phyloP scores from a whole-genome alignment of 208 protist genomes.

The Crithidia mellificae region DNA sequence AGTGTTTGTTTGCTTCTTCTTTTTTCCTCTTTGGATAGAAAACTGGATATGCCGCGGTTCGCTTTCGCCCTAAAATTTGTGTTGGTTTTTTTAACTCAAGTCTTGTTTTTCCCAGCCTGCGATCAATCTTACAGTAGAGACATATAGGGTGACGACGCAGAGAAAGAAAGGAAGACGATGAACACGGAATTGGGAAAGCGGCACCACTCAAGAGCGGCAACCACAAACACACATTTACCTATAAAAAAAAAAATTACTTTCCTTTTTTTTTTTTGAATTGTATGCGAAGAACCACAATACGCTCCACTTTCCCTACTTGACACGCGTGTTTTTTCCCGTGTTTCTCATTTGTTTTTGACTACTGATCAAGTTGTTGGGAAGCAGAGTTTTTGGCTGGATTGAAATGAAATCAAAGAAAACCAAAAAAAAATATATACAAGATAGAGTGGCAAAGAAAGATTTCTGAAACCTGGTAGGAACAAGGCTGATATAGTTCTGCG shows the following conservation, averaged over 20 bases:
- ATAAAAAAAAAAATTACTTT: not conserved
- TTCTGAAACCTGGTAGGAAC: too few species aligned
- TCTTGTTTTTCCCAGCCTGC: too few species aligned
- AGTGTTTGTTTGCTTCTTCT: slow-evolving; percentile 15
- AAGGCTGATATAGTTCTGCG: too few species aligned
- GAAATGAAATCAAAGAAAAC: not conserved
- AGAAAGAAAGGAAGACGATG: too few species aligned
- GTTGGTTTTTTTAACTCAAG: too few species aligned
- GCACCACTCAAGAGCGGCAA: not conserved
- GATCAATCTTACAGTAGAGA: slow-evolving; percentile 1
- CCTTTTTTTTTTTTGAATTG: not conserved
- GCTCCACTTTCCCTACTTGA: not conserved
- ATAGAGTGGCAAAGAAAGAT: too few species aligned
- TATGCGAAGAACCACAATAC: not conserved
- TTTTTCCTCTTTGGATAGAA: not conserved
- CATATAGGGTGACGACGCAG: not conserved
- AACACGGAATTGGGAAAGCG: too few species aligned
- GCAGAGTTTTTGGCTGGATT: not conserved
- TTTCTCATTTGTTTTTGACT: not conserved
- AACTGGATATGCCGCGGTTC: too few species aligned
- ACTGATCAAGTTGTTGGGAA: slow-evolving; percentile 7
- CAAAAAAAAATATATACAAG: not conserved
- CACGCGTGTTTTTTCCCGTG: not conserved
- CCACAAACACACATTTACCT: not conserved
- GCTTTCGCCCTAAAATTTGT: too few species aligned